phyloP scores from a whole-genome alignment of 2,329 filamentous ascomycete species.

The Ceratocystiopsis sp. region DNA sequence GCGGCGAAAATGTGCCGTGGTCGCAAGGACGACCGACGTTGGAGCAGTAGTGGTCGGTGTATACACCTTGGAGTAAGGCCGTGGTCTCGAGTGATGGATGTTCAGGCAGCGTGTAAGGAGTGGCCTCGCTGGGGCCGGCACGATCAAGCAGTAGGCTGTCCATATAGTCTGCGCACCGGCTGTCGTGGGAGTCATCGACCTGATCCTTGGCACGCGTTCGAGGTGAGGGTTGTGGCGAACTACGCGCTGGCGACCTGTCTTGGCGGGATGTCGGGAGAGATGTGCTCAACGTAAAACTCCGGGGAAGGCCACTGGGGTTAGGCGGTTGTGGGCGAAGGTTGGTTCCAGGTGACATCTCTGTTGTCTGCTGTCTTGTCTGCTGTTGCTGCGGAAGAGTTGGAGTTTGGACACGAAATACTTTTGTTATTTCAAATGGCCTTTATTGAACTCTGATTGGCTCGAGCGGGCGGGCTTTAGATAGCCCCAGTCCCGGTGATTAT shows the following conservation, averaged over 20 bases:
- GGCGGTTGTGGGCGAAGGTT: too few species aligned
- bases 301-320: slow-evolving; percentile 16
- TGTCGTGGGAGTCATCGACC: slow-evolving; percentile 3
- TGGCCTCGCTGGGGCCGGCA: slow-evolving; percentile 11
- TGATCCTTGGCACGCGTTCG: slow-evolving; percentile 4
- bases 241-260: not conserved
- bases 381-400: too few species aligned
- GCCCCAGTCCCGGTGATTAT: too few species aligned
- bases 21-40: slow-evolving; percentile 35
- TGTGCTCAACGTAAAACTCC: slow-evolving; percentile 20
- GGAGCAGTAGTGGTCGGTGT: slow-evolving; percentile 16
- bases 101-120: too few species aligned
- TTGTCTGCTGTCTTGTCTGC: slow-evolving; percentile 14
- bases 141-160: slow-evolving; percentile 5
- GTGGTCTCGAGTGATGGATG: slow-evolving; percentile 28
- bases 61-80: slow-evolving; percentile 25
- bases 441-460: too few species aligned
- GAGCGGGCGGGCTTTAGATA: too few species aligned
- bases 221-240: slow-evolving; percentile 5
- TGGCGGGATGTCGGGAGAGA: slow-evolving; percentile 1
- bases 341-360: slow-evolving; percentile 7
- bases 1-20: slow-evolving; percentile 64
- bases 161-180: slow-evolving; percentile 1
- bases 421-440: too few species aligned
- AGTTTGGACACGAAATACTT: too few species aligned